Percentiles rank a stretch among this genome's conserved stretches.
These are phyloP conservation scores for Leccinellum rugosiceps DNA, from an alignment of 768 basidiomycete genomes.

Conservation along the genomic window DNA sequence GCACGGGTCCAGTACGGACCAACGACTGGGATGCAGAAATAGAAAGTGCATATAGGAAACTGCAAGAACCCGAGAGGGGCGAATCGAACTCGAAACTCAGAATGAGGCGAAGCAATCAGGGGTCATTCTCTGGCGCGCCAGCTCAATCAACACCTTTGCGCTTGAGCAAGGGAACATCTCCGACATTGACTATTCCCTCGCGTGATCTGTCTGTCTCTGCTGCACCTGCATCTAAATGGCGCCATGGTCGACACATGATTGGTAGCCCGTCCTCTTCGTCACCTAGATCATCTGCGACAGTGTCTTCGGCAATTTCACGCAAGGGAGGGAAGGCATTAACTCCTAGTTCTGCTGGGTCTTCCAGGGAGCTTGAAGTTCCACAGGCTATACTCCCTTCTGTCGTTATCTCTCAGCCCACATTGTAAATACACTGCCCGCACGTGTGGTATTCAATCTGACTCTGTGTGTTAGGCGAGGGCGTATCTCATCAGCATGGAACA, in stretches of 20 bases:
- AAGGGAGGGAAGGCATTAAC: constrained; percentile 1
- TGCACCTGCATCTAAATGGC: constrained; percentile 7
- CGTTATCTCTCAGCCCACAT: constrained; percentile 17
- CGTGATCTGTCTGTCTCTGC: constrained; percentile 15
- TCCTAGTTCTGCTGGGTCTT: constrained; percentile 15
- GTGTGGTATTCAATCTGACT: constrained; percentile 1
- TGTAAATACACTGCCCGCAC: constrained; percentile 12
- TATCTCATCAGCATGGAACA: constrained; percentile 32
- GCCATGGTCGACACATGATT: constrained; percentile 3
- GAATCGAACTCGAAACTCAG: constrained; percentile 23
- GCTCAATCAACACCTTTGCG: constrained; percentile 3
- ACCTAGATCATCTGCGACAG: neutral
- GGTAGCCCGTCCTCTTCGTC: constrained; percentile 12
- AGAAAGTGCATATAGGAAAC: constrained; percentile 13
- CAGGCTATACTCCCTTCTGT: constrained; percentile 14
- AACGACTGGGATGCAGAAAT: constrained; percentile 28
- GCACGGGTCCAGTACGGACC: constrained; percentile 6
- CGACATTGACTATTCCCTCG: constrained; percentile 5
- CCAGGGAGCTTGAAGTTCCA: neutral
- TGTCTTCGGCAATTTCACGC: constrained; percentile 3
- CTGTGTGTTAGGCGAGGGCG: constrained; percentile 19
- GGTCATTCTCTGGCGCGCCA: constrained; percentile 5
- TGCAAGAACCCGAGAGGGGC: constrained; percentile 28
- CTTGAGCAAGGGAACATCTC: constrained; percentile 11
- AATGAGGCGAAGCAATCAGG: constrained; percentile 13